Conservation (phyloP, 768 basidiomycete genomes). For the Rhizopogon vesiculosus region DNA sequence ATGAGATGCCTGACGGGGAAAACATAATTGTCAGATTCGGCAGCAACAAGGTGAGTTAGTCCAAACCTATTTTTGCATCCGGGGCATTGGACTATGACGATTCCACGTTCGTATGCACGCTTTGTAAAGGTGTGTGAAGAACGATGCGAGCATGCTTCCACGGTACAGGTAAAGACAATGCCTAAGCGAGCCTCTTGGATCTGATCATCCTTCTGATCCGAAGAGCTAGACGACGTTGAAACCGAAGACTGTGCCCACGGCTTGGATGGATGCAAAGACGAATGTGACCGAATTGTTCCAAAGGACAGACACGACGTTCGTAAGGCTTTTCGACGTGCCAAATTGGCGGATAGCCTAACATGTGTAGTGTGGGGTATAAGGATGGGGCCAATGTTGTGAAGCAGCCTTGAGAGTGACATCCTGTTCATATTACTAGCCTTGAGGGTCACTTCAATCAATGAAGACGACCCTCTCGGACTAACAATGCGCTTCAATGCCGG, state of each 20-base stretch:
- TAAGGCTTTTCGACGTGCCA: neutral
- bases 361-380: neutral
- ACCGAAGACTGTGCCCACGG: neutral
- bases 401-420: neutral
- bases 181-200: constrained; percentile 54
- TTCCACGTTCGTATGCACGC: constrained; percentile 79
- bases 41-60: constrained; percentile 1
- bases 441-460: too few relatives aligned
- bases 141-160: constrained; percentile 62
- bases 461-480: too few relatives aligned
- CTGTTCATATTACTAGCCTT: neutral
- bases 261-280: constrained; percentile 4
- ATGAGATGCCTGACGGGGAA: constrained; percentile 62
- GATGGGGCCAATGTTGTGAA: neutral
- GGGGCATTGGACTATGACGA: constrained; percentile 91
- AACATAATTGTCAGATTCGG: neutral
- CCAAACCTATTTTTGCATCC: constrained; percentile 80
- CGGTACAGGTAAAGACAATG: constrained; percentile 87
- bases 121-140: constrained; percentile 88
- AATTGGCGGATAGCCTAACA: neutral
- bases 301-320: constrained; percentile 17
- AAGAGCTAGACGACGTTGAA: neutral
- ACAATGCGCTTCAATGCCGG: too few relatives aligned
- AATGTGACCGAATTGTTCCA: constrained; percentile 18
- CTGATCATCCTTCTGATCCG: constrained; percentile 24